These are phyloP conservation scores for Mycena haematopus DNA, from an alignment of 768 basidiomycete species.

Conservation along the genomic window DNA sequence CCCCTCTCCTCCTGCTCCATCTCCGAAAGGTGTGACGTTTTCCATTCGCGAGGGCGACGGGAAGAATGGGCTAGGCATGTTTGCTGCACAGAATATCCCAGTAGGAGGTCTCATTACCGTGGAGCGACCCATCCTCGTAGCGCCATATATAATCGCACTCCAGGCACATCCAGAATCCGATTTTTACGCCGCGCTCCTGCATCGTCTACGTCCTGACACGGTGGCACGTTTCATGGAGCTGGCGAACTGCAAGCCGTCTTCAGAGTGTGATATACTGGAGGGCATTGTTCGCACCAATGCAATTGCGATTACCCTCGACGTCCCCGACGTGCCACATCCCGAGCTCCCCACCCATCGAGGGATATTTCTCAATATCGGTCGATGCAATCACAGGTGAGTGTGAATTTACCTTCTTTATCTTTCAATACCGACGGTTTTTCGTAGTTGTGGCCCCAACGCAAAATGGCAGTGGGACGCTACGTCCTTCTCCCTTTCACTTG, in stretches of 20 bases:
- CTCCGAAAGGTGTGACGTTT: constrained; percentile 12
- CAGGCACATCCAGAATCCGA: constrained; percentile 29
- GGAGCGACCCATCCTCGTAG: constrained; percentile 49
- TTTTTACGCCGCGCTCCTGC: constrained; percentile 41
- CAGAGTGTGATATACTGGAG: constrained; percentile 32
- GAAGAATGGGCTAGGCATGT: constrained; percentile 34
- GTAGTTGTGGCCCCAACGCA: constrained; percentile 49
- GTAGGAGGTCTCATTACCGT: constrained; percentile 34
- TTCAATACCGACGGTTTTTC: not conserved
- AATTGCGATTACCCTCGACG: constrained; percentile 39
- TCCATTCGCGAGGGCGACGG: constrained; percentile 20
- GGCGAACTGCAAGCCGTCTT: constrained; percentile 23
- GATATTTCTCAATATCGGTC: constrained; percentile 43
- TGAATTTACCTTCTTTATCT: not conserved
- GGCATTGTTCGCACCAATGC: constrained; percentile 41
- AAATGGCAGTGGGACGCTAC: constrained; percentile 43
- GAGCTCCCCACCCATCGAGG: constrained; percentile 42
- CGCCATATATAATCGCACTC: constrained; percentile 41
- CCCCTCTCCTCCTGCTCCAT: not conserved
- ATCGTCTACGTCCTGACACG: constrained; percentile 34
- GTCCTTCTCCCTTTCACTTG: constrained; percentile 41
- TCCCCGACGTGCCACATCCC: constrained; percentile 32
- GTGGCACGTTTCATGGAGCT: constrained; percentile 41
- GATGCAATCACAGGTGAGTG: constrained; percentile 49
- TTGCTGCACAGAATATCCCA: constrained; percentile 24